These are phyloP conservation scores for Colletotrichum cereale DNA, from an alignment of 2,329 filamentous ascomycete species.

Conservation along the genomic window DNA sequence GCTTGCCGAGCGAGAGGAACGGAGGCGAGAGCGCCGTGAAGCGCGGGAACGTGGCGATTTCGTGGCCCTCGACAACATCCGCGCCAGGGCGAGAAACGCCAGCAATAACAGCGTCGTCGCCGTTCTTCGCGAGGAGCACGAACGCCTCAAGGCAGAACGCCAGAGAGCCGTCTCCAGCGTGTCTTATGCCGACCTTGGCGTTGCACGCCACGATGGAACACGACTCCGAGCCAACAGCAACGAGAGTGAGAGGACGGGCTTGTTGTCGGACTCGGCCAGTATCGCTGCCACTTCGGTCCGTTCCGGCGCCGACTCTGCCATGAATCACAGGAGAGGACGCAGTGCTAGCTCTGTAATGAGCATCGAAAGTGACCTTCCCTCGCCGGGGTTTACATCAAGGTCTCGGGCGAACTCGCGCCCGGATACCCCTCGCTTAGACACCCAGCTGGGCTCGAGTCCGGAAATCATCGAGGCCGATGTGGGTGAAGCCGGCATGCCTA, in stretches of 20 bases:
- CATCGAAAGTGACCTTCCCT: conserved; percentile 61
- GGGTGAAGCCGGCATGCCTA: conserved; percentile 60
- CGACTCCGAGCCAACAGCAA: conserved; percentile 78
- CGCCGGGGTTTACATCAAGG: conserved; percentile 52
- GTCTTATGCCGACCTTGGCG: conserved; percentile 80
- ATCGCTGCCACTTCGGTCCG: conserved; percentile 59
- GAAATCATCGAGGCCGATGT: conserved; percentile 66
- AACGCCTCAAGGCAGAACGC: conserved; percentile 68
- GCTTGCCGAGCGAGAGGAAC: conserved; percentile 80
- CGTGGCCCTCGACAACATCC: conserved; percentile 76
- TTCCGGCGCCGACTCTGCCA: conserved; percentile 49
- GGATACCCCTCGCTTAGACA: conserved; percentile 55
- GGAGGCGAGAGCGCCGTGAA: conserved; percentile 76
- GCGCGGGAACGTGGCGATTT: conserved; percentile 79
- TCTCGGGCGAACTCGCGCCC: conserved; percentile 58
- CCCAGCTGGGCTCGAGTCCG: conserved; percentile 62
- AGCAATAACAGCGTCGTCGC: conserved; percentile 68
- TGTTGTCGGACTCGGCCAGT: conserved; percentile 79
- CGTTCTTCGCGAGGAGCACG: conserved; percentile 68
- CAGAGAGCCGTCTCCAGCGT: conserved; percentile 80
- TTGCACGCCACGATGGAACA: conserved; percentile 83
- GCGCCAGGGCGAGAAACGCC: conserved; percentile 65
- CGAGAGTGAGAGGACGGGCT: conserved; percentile 78
- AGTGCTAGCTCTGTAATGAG: conserved; percentile 70
- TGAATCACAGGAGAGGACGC: conserved; percentile 57